Evolutionary conservation across 1,139 yeast genomes (phyloP).

Genomic region (Debaryomycetaceae sp.): DNA sequence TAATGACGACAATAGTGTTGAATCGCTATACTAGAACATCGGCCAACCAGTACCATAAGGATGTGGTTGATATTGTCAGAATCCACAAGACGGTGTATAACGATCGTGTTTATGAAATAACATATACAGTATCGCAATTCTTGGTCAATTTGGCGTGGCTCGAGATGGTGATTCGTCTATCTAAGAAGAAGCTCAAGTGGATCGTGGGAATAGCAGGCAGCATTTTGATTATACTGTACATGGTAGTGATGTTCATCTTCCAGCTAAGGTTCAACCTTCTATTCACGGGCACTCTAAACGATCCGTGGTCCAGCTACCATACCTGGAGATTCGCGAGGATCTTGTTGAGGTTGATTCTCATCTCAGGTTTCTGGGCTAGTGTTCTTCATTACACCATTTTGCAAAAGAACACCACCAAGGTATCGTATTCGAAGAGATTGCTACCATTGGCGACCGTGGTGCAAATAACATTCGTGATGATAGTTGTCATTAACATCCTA

Average conservation of each 20-base stretch:
- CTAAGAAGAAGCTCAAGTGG: conserved; percentile 19
- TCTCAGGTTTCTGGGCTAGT: conserved; percentile 24
- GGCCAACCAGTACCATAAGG: conserved; percentile 30
- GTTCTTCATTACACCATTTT: conserved; percentile 27
- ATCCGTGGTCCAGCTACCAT: conserved; percentile 8
- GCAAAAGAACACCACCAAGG: conserved; percentile 28
- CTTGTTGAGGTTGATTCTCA: conserved; percentile 19
- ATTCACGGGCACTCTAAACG: conserved; percentile 3
- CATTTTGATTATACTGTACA: conserved; percentile 16
- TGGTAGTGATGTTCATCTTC: conserved; percentile 15
- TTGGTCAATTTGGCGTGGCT: conserved; percentile 39
- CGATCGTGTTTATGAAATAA: conserved; percentile 25
- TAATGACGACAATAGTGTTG: conserved; percentile 42
- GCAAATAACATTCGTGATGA: conserved; percentile 26
- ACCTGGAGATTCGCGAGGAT: conserved; percentile 24
- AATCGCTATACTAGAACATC: conserved; percentile 32
- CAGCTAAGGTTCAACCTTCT: conserved; percentile 10
- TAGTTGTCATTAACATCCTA: conserved; percentile 23
- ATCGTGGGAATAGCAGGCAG: conserved; percentile 16
- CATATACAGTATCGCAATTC: conserved; percentile 28
- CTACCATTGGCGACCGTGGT: conserved; percentile 41
- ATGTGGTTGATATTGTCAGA: conserved; percentile 34
- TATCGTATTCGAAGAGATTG: conserved; percentile 32
- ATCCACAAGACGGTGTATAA: conserved; percentile 28
- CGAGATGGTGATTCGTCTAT: conserved; percentile 28